Base-by-base conservation (phyloP, 768 basidiomycete species). In the Lactifluus piperatus region DNA sequence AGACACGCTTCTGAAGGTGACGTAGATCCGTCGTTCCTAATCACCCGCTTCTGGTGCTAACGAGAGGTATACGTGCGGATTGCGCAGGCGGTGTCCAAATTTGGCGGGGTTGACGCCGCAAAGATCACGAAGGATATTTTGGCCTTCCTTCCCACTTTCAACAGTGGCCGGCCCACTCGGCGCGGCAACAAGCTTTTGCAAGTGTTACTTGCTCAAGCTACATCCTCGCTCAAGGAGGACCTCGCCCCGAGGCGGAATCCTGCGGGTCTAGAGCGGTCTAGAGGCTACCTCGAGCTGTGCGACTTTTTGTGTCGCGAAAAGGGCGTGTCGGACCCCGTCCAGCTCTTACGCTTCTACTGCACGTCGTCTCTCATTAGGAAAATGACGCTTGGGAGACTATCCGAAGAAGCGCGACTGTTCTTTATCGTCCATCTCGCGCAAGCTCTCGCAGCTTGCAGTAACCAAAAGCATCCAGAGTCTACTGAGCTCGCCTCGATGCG, bases 301-400 rank as follows among this genome's bases (percentile, higher is more conserved):
- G 69, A 71, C 39, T 73, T 71, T 47, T 53, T 82, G 22, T 74
- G 73, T 45, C 65, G 80, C 41, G 73, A 77, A 41, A 74, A 73
- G 62, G 71, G 67, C 36, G 67, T 75, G 27, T 74, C 76, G 1
- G 71, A 77, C 7, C 72, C 82, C 16, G 65, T 73, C 29, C 73
- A 74, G 51, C 70, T 86, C 16, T 68, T 85, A 36, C 79, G 74
- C 29, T 82, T 83, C 64, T 86, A 82, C 61, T 74, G 76, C 66
- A 62, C 66, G 11, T 68, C 71, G 44, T 66, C 64, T 62, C 65
- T 79, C 41, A 69, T 71, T 24, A 71, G 76, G 39, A 84, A 79
- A 65, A 69, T 76, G 55, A 75, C 74, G 24, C 68, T 85, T 26
- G 75, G 75, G 53, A 76, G 75, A 55, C 74, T 83, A 5, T 62